Evolutionary conservation across 148 eudicot genomes (phyloP).

Genomic region (Suaeda aralocaspica): DNA sequence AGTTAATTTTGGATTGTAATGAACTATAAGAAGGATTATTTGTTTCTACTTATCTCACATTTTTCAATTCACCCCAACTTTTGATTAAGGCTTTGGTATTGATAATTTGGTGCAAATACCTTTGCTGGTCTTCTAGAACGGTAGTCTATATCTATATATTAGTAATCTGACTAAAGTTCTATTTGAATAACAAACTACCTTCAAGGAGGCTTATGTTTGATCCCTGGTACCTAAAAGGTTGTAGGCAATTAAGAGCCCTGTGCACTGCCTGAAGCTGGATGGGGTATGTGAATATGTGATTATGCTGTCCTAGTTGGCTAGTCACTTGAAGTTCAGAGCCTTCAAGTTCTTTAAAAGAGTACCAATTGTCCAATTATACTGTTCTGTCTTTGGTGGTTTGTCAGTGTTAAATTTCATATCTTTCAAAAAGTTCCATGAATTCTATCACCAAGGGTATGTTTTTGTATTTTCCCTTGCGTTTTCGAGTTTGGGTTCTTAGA

Average conservation of each 20-base stretch:
- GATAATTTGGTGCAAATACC: neutral
- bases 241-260: neutral
- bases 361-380: too few relatives aligned
- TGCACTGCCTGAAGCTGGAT: neutral
- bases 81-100: neutral
- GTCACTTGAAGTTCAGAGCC: too few relatives aligned
- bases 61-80: neutral
- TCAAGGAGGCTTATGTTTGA: too few relatives aligned
- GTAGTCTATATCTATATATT: neutral
- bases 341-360: too few relatives aligned
- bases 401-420: too few relatives aligned
- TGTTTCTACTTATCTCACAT: neutral
- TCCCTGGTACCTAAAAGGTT: neutral
- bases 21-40: neutral
- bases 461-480: neutral
- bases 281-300: too few relatives aligned
- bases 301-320: too few relatives aligned
- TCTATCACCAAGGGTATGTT: too few relatives aligned
- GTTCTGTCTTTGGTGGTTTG: too few relatives aligned
- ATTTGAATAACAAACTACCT: too few relatives aligned
- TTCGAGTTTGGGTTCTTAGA: neutral
- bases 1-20: neutral
- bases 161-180: too few relatives aligned
- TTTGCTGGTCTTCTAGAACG: neutral
- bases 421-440: too few relatives aligned